Conservation (phyloP, 2,329 filamentous ascomycete genomes). For the Colletotrichum phormii region DNA sequence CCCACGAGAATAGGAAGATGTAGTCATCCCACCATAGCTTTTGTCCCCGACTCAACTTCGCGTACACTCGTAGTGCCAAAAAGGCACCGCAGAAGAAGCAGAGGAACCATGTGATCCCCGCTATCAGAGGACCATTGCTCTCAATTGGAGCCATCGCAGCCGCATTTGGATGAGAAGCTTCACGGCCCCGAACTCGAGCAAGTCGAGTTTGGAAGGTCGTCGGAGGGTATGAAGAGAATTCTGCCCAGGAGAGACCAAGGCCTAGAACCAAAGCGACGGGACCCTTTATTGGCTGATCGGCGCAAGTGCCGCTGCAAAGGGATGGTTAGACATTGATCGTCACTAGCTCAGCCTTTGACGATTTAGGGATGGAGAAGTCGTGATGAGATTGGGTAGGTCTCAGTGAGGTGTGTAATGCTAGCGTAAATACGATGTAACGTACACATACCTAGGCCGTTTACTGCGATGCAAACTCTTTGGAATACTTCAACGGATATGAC, state of each 20-base stretch:
- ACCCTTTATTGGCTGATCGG: neutral
- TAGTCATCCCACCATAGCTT: slow-evolving; percentile 42
- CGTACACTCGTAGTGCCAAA: slow-evolving; percentile 40
- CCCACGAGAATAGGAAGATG: slow-evolving; percentile 41
- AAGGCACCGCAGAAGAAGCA: slow-evolving; percentile 38
- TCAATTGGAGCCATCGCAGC: slow-evolving; percentile 4
- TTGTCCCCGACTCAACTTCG: slow-evolving; percentile 36
- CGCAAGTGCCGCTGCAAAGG: neutral
- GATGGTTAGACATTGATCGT: neutral
- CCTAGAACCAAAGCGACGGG: neutral
- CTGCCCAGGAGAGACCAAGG: neutral
- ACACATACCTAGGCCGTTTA: neutral
- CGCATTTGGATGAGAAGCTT: neutral
- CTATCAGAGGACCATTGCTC: slow-evolving; percentile 18
- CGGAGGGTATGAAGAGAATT: neutral
- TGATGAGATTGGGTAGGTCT: neutral
- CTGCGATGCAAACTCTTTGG: neutral
- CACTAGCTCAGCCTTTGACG: neutral
- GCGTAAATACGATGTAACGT: neutral
- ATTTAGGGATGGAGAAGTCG: neutral
- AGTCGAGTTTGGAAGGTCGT: slow-evolving; percentile 4
- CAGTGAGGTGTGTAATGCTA: neutral
- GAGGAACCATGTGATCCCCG: slow-evolving; percentile 45
- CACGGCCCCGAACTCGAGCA: neutral
- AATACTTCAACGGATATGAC: neutral